Percentiles rank a stretch among this genome's conserved stretches.
These are phyloP conservation scores for Lentinula sp. DNA, from an alignment of 768 basidiomycete genomes.

Conservation along the genomic window DNA sequence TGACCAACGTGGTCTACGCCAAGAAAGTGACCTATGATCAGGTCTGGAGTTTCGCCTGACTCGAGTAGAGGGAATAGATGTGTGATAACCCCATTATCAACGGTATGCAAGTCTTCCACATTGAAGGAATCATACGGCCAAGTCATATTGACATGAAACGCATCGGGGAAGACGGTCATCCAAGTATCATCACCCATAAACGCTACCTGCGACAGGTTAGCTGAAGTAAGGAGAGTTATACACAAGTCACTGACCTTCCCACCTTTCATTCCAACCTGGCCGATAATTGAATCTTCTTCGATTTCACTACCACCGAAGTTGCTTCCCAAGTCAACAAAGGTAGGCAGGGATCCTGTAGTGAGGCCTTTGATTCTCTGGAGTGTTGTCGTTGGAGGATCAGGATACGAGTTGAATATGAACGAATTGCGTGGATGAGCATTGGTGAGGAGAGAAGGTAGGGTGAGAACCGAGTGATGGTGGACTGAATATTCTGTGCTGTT, in stretches of 20 bases:
- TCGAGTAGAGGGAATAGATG: slow-evolving; percentile 80
- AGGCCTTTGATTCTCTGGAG: slow-evolving; percentile 93
- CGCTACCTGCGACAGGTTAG: slow-evolving; percentile 44
- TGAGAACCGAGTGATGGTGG: slow-evolving; percentile 78
- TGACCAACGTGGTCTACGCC: slow-evolving; percentile 98
- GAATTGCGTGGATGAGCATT: slow-evolving; percentile 59
- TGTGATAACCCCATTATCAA: slow-evolving; percentile 83
- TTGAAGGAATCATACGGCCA: slow-evolving; percentile 96
- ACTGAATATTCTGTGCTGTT: slow-evolving; percentile 30
- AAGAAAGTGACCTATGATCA: slow-evolving; percentile 88
- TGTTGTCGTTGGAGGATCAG: slow-evolving; percentile 94
- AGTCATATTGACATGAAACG: slow-evolving; percentile 66
- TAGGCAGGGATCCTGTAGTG: slow-evolving; percentile 92
- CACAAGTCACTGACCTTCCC: slow-evolving; percentile 44
- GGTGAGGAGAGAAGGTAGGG: slow-evolving; percentile 71
- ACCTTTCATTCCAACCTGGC: slow-evolving; percentile 55
- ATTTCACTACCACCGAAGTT: slow-evolving; percentile 89
- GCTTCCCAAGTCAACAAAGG: slow-evolving; percentile 89
- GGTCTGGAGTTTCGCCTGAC: slow-evolving; percentile 46
- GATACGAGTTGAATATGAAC: slow-evolving; percentile 82
- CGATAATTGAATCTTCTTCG: slow-evolving; percentile 81
- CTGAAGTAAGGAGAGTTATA: not conserved
- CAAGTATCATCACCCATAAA: slow-evolving; percentile 99
- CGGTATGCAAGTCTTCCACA: slow-evolving; percentile 95
- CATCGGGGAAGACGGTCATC: slow-evolving; percentile 79